Evolutionary conservation across 1,139 yeast genomes (phyloP).

Genomic region (Blastobotrys proliferans): DNA sequence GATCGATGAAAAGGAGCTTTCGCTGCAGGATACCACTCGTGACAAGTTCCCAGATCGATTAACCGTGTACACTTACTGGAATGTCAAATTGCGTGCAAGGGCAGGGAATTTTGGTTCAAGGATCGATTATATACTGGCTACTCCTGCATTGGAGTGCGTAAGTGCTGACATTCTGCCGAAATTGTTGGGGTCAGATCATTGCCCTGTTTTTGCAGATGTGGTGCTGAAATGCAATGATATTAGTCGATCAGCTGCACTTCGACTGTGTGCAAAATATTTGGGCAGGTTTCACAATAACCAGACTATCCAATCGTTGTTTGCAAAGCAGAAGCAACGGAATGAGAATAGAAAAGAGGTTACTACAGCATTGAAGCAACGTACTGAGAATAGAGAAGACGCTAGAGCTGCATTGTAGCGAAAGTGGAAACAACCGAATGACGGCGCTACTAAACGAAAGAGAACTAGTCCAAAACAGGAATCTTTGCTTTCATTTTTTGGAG

Average conservation of each 20-base stretch:
- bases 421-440: no score
- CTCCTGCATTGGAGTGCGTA: constrained; percentile 40
- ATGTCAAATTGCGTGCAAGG: constrained; percentile 70
- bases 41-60: constrained; percentile 50
- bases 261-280: constrained; percentile 8
- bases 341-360: no score
- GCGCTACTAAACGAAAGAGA: no score
- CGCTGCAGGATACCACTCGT: constrained; percentile 63
- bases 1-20: constrained; percentile 15
- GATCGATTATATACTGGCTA: constrained; percentile 67
- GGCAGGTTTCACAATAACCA: constrained; percentile 6
- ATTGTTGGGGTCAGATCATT: constrained; percentile 86
- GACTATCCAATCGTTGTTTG: constrained; percentile 4
- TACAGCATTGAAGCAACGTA: no score
- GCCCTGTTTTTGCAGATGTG: constrained; percentile 80
- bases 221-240: constrained; percentile 13
- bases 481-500: background rate
- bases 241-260: background rate
- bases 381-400: no score
- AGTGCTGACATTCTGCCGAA: constrained; percentile 65
- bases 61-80: constrained; percentile 90
- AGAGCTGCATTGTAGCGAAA: no score
- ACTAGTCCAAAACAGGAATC: background rate
- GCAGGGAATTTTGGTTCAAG: constrained; percentile 85
- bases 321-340: no score